Base-by-base conservation (phyloP, 495 filamentous ascomycete genomes). In the Penicillium canescens region DNA sequence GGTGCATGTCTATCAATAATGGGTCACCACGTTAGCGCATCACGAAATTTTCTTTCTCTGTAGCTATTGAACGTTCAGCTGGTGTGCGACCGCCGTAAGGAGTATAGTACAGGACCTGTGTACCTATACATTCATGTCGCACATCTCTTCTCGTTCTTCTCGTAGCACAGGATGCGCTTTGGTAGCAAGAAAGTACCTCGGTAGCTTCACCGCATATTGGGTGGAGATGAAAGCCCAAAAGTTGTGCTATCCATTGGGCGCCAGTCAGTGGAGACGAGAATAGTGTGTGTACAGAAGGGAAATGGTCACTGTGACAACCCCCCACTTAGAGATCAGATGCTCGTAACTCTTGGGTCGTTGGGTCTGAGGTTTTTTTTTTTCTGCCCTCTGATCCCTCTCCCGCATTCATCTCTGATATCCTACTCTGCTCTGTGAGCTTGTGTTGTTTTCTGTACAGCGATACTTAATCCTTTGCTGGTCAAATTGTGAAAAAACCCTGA, bases 271-370 rank as follows among this genome's bases (percentile, higher is more conserved):
- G 14, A n/a, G 14, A 37, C 18, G 6, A 18, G 4, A 12, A 24
- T 20, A 35, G 11, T 6, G 4, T 28, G 16, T 10, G 8, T 6
- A 39, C 23, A 41, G 48, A 16, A 42, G 21, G 38, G 36, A 9
- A 35, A 20, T 51, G 48, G 41, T 53, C 50, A 53, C 50, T 53
- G 23, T 53, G 50, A 31, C 50, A 53, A 53, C 26, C 50, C 46
- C 54, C 54, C 28, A 43, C 39, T 34, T n/a, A 9, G 7, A 18
- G 20, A 43, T 50, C 37, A 50, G 28, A 21, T 14, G 26, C 34
- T 46, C 28, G 6, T 24, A 21, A 42, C 1, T 18, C 18, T 18
- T 18, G 18, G 46, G 41, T 34, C 28, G 23, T 42, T 21, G 39
- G 37, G 48, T 18, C 48, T 40, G 23, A 49, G 46, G 16, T 38